These are phyloP conservation scores for Acacia acuminata DNA, from an alignment of 306 rosid genomes.

Conservation along the genomic window DNA sequence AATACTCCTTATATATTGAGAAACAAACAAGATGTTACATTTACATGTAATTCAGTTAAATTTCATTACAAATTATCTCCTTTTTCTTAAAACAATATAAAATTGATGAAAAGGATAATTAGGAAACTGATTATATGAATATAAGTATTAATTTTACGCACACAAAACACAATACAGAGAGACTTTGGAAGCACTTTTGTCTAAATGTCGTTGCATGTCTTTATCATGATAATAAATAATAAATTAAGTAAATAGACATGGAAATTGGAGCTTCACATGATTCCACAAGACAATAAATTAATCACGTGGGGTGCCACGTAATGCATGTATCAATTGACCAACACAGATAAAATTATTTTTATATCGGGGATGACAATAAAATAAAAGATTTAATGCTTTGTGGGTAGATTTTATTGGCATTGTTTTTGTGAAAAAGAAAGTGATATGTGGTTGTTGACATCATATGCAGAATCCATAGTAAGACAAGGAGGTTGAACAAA, in stretches of 20 bases:
- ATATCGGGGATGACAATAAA: constrained; percentile 20
- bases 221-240: not conserved
- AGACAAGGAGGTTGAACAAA: constrained; percentile 29
- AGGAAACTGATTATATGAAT: not conserved
- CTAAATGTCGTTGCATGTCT: not conserved
- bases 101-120: not conserved
- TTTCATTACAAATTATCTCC: not conserved
- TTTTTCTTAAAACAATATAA: not conserved
- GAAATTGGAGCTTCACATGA: not conserved
- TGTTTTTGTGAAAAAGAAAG: too few species aligned
- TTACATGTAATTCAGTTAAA: not conserved
- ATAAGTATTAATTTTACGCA: too few species aligned
- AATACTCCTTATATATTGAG: too few species aligned
- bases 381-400: constrained; percentile 40
- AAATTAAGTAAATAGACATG: not conserved
- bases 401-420: constrained; percentile 34
- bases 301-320: not conserved
- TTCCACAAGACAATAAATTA: not conserved
- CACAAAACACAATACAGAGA: not conserved
- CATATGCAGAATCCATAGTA: constrained; percentile 17
- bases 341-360: not conserved
- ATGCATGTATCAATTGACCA: not conserved
- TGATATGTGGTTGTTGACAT: constrained; percentile 28
- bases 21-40: not conserved
- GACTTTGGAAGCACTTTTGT: not conserved